Evolutionary conservation across 768 basidiomycete genomes (phyloP).

Genomic region (Agrocybe praecox): DNA sequence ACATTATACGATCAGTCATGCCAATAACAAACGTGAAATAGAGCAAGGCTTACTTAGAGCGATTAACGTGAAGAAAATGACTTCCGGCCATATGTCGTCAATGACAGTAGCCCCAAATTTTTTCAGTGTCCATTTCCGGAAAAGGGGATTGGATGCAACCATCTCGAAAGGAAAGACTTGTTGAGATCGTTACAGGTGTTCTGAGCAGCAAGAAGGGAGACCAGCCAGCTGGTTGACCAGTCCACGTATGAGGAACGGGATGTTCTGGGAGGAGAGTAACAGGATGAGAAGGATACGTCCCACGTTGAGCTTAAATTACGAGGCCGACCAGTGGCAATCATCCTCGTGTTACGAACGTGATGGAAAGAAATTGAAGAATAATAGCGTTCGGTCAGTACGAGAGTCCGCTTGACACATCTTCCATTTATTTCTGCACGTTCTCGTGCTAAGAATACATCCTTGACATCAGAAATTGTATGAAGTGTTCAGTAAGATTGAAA

Average conservation of each 20-base stretch:
- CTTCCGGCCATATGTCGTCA: conserved; percentile 66
- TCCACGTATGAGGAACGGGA: too few relatives aligned
- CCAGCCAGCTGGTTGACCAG: background rate
- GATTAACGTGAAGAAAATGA: conserved; percentile 58
- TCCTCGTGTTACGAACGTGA: conserved; percentile 7
- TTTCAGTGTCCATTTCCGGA: conserved; percentile 51
- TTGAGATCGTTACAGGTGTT: background rate
- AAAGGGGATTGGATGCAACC: conserved; percentile 39
- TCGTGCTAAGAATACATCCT: background rate
- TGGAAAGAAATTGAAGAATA: background rate
- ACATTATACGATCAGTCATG: background rate
- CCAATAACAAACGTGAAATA: background rate
- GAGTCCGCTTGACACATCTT: background rate
- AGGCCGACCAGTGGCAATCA: background rate
- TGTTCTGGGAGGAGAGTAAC: background rate
- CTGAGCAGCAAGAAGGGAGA: background rate
- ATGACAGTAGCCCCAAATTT: conserved; percentile 58
- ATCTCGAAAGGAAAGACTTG: conserved; percentile 2
- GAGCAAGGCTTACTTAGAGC: conserved; percentile 45
- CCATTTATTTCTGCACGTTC: background rate
- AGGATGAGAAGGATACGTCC: background rate
- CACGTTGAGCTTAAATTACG: background rate
- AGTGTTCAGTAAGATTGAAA: too few relatives aligned
- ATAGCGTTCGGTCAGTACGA: background rate
- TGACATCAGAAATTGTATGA: too few relatives aligned